Evolutionary conservation across 2,329 filamentous ascomycete genomes (phyloP).

Genomic region (Fusarium chlamydosporum): DNA sequence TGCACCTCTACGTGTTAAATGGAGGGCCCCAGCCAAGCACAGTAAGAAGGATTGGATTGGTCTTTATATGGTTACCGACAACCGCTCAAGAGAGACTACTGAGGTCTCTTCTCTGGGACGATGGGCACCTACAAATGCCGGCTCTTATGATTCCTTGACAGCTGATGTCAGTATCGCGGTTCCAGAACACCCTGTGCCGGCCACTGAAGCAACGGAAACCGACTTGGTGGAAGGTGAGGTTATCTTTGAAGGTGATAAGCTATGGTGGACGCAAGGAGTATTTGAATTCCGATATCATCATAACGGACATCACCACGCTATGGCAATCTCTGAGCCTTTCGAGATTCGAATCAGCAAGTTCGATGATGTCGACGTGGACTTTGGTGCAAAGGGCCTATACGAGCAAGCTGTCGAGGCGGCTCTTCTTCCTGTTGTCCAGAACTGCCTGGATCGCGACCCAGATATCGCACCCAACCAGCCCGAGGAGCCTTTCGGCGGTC

Average conservation of each 20-base stretch:
- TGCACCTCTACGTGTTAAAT: slow-evolving; percentile 87
- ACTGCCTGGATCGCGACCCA: slow-evolving; percentile 92
- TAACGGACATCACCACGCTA: slow-evolving; percentile 89
- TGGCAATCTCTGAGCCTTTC: slow-evolving; percentile 94
- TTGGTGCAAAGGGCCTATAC: slow-evolving; percentile 71
- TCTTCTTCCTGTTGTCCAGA: slow-evolving; percentile 85
- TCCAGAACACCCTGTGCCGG: slow-evolving; percentile 72
- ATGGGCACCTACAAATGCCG: slow-evolving; percentile 86
- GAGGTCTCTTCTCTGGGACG: slow-evolving; percentile 87
- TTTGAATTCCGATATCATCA: slow-evolving; percentile 99
- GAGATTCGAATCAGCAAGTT: slow-evolving; percentile 88
- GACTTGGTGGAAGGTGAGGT: slow-evolving; percentile 84
- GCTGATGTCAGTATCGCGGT: slow-evolving; percentile 83
- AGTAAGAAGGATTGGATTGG: slow-evolving; percentile 95
- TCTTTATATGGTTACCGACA: slow-evolving; percentile 96
- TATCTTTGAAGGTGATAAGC: slow-evolving; percentile 89
- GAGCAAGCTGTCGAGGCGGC: slow-evolving; percentile 80
- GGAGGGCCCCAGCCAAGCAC: slow-evolving; percentile 90
- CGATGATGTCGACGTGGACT: slow-evolving; percentile 78
- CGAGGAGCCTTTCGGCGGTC: slow-evolving; percentile 85
- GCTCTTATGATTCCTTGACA: slow-evolving; percentile 80
- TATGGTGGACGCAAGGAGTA: slow-evolving; percentile 97
- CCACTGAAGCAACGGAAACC: slow-evolving; percentile 65
- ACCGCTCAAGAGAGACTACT: slow-evolving; percentile 85
- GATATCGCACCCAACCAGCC: slow-evolving; percentile 86